A percentile compares a stretch with the other conserved stretches of the same genome.
Conservation (phyloP, 2,329 filamentous ascomycete species). For the Arthrobotrys sphaeroides region DNA sequence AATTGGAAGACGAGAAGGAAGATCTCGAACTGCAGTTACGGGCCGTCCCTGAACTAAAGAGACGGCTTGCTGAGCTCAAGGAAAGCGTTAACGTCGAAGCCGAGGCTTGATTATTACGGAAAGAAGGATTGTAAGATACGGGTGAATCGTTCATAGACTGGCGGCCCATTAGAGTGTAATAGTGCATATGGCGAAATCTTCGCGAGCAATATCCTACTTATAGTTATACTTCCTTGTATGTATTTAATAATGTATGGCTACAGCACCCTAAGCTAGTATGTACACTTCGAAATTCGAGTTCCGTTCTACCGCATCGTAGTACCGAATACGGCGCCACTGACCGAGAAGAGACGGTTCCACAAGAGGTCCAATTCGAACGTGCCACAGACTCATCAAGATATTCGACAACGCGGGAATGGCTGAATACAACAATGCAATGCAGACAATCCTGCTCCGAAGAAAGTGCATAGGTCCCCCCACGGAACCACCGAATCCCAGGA, state of each 20-base stretch:
- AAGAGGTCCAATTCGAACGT: neutral
- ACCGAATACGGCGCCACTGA: no score
- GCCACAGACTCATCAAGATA: neutral
- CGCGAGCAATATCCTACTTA: neutral
- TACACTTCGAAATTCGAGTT: neutral
- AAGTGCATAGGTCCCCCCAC: no score
- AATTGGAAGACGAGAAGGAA: conserved; percentile 94
- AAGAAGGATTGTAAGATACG: conserved; percentile 9
- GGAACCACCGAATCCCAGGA: neutral
- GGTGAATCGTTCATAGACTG: conserved; percentile 1
- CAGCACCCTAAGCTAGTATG: neutral
- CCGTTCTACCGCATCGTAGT: neutral
- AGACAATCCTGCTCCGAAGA: neutral
- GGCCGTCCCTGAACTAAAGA: conserved; percentile 86
- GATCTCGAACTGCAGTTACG: conserved; percentile 86
- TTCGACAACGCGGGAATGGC: neutral
- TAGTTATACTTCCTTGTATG: conserved; percentile 12
- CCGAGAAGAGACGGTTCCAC: no score
- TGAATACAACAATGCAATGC: neutral
- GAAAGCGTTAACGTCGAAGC: conserved; percentile 59
- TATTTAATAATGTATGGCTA: conserved; percentile 1
- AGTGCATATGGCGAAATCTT: neutral
- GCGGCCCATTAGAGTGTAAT: conserved; percentile 7
- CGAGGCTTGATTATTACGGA: neutral
- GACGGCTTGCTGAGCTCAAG: conserved; percentile 81